A percentile compares a stretch with the other conserved stretches of the same genome.
Conservation (phyloP, 495 filamentous ascomycete species). For the Cercophora sp. region DNA sequence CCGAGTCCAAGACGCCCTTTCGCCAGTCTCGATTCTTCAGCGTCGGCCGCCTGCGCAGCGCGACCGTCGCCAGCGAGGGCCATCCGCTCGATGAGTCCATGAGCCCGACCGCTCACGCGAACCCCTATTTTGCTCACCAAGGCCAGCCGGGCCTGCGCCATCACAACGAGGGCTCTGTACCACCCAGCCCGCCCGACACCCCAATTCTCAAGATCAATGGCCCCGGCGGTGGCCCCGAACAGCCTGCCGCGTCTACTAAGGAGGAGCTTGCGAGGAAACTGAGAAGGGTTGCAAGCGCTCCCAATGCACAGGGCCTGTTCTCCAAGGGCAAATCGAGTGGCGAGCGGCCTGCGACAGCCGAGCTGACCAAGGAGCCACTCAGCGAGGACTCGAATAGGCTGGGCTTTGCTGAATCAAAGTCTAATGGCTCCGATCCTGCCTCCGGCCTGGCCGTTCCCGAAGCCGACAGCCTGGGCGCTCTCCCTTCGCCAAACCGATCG, state of each 20-base stretch:
- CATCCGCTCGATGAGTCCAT: slow-evolving; percentile 82
- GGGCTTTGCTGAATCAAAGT: slow-evolving; percentile 45
- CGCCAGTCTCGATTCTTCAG: slow-evolving; percentile 81
- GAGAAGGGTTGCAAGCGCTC: slow-evolving; percentile 89
- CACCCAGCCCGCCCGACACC: slow-evolving; percentile 92
- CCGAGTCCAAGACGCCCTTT: slow-evolving; percentile 61
- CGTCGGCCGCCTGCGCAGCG: slow-evolving; percentile 71
- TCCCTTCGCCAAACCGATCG: slow-evolving; percentile 46
- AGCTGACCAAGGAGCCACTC: slow-evolving; percentile 73
- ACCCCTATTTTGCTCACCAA: slow-evolving; percentile 96
- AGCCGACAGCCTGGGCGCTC: slow-evolving; percentile 27
- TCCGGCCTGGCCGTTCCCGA: slow-evolving; percentile 20
- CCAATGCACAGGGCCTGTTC: slow-evolving; percentile 94
- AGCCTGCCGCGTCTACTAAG: slow-evolving; percentile 76
- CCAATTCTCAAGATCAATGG: slow-evolving; percentile 70
- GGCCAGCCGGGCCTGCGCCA: slow-evolving; percentile 89
- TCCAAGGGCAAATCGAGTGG: slow-evolving; percentile 54
- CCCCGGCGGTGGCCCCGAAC: slow-evolving; percentile 54
- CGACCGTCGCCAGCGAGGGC: slow-evolving; percentile 90
- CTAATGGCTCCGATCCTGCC: slow-evolving; percentile 16
- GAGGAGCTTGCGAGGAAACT: slow-evolving; percentile 91
- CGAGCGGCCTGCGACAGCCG: slow-evolving; percentile 73
- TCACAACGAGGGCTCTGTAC: slow-evolving; percentile 92
- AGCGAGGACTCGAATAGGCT: slow-evolving; percentile 55
- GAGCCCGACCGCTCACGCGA: slow-evolving; percentile 90